phyloP scores from a whole-genome alignment of 2,329 filamentous ascomycete species.

The Triangularia setosa region DNA sequence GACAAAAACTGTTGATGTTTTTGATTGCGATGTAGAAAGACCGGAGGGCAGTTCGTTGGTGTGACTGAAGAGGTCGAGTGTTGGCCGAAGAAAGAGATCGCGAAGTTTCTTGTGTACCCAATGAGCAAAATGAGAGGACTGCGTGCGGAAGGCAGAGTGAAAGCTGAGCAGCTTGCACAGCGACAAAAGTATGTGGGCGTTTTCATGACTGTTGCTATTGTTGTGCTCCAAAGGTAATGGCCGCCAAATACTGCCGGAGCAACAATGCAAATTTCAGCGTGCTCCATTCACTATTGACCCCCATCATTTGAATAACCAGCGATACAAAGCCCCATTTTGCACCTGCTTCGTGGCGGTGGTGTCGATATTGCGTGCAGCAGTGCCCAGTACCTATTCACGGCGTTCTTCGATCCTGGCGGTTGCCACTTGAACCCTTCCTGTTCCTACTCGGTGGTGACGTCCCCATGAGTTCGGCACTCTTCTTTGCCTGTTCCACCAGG shows the following conservation, averaged over 20 bases:
- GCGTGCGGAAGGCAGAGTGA: background rate
- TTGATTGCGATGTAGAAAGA: too few relatives aligned
- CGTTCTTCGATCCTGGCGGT: background rate
- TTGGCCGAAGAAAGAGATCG: background rate
- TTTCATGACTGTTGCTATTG: background rate
- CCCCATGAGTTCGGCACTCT: conserved; percentile 10
- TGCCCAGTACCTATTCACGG: background rate
- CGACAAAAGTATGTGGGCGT: background rate
- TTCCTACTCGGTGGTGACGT: background rate
- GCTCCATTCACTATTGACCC: conserved; percentile 5
- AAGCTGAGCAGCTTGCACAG: background rate
- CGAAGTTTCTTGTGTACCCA: background rate
- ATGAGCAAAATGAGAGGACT: too few relatives aligned
- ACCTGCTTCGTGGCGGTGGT: background rate
- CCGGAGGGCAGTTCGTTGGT: too few relatives aligned
- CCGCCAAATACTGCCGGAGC: background rate
- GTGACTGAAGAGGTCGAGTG: too few relatives aligned
- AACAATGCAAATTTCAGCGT: background rate
- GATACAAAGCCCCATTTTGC: background rate
- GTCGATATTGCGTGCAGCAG: background rate
- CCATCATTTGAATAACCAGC: background rate
- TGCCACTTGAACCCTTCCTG: background rate
- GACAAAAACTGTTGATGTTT: background rate
- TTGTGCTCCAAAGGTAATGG: background rate
- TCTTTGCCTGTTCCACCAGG: conserved; percentile 16